Evolutionary conservation across 2,329 filamentous ascomycete species (phyloP), one percentile per base, ranked within the genome.

Genomic region (Cytospora chrysosperma): DNA sequence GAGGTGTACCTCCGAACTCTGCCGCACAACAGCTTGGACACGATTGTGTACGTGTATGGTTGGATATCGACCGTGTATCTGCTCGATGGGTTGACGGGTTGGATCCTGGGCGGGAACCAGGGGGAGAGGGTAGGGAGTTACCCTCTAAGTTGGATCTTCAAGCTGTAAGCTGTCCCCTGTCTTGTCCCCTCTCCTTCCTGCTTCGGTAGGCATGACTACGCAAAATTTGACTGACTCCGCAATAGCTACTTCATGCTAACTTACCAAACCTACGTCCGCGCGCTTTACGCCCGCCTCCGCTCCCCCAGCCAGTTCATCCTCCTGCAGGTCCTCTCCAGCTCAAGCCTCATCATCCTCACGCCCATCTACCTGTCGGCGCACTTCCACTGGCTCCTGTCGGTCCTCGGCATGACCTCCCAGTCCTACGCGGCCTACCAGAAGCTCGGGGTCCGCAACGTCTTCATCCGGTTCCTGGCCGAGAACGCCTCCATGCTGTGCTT

Each of bases 181-280:
- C 28, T n/a, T n/a, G n/a, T n/a, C 50, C 52, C 28, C 2, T 21
- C 28, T 21, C 15, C 47, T 24, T 9, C 19, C 27, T 21, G 50
- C 19, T 37, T 15, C 24, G 21, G 4, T 43, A 17, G n/a, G n/a
- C 47, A 7, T 24, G 15, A 15, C 17, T 34, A 50, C n/a, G 17
- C 26, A 52, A 69, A 71, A 26, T 24, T 24, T 15, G 34, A 56
- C 15, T 47, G 9, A 34, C 8, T 10, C n/a, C 5, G 27, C 34
- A 47, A 37, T 67, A 85, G 83, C 55, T 88, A 88, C 73, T 89
- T 88, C 72, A 85, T 85, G 78, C 75, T 89, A 58, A 90, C 87
- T 7, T 90, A 90, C 73, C 87, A 90, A 74, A 89, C 87, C 5
- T 90, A 89, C 74, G 87, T 90, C 15, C 85, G 87, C 59, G 86